phyloP scores from a whole-genome alignment of 345 rosid genomes.

The Sapria himalayana region DNA sequence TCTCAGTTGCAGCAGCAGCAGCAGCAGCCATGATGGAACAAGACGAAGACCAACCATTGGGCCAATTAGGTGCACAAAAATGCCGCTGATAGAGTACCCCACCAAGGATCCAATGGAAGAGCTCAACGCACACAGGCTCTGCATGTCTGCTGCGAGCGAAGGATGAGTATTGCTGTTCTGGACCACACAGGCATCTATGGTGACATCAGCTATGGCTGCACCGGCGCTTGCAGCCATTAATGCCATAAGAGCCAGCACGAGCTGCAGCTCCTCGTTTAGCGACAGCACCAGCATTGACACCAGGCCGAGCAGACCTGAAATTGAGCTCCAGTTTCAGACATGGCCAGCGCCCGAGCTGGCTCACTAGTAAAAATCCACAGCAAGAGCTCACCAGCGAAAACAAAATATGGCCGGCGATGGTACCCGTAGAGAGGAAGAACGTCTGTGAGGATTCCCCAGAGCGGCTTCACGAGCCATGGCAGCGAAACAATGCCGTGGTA shows the following conservation, averaged over 20 bases:
- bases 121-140: slow-evolving; percentile 51
- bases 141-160: slow-evolving; percentile 54
- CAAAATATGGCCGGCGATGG: slow-evolving; percentile 41
- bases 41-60: slow-evolving; percentile 22
- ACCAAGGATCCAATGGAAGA: slow-evolving; percentile 41
- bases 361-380: background rate
- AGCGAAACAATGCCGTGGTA: slow-evolving; percentile 28
- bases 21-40: too few species aligned
- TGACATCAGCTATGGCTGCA: slow-evolving; percentile 48
- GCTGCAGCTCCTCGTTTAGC: slow-evolving; percentile 22
- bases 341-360: background rate
- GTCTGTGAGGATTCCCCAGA: slow-evolving; percentile 61
- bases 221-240: slow-evolving; percentile 38
- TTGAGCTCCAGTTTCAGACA: background rate
- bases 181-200: slow-evolving; percentile 58
- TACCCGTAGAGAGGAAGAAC: slow-evolving; percentile 35
- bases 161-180: slow-evolving; percentile 40
- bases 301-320: slow-evolving; percentile 28
- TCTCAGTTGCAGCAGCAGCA: too few species aligned
- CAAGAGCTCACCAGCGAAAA: slow-evolving; percentile 31
- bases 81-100: slow-evolving; percentile 47
- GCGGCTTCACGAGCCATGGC: slow-evolving; percentile 55
- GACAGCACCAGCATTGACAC: slow-evolving; percentile 35
- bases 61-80: slow-evolving; percentile 36
- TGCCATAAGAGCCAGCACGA: slow-evolving; percentile 26